phyloP scores from a whole-genome alignment of 352 stramenopile species.

The Stramenopiles sp. region DNA sequence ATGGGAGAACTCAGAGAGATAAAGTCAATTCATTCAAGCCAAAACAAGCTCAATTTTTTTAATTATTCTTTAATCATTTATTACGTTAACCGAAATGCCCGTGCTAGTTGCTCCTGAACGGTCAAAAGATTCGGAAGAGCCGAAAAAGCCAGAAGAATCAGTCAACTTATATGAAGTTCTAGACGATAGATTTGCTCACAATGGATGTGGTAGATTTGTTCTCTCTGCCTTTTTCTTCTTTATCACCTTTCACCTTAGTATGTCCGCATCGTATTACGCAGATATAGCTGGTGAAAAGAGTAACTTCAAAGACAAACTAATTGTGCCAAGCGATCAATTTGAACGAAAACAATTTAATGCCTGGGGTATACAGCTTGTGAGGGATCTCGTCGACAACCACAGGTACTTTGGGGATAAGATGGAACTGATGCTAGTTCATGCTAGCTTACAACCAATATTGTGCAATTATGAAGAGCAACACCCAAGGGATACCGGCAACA shows the following conservation, averaged over 20 bases:
- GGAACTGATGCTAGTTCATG: background rate
- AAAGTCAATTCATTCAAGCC: too few species aligned
- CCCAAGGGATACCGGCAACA: background rate
- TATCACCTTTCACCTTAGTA: background rate
- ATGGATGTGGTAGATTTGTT: background rate
- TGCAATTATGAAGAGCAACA: background rate
- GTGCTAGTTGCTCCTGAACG: too few species aligned
- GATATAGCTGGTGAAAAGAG: background rate
- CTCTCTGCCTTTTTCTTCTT: background rate
- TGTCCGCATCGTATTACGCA: background rate
- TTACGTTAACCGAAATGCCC: too few species aligned
- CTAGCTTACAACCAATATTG: background rate
- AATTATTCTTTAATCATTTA: too few species aligned
- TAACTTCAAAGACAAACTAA: background rate
- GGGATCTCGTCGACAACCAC: background rate
- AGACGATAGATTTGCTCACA: constrained; percentile 8
- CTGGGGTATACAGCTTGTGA: background rate
- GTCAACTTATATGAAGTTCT: constrained; percentile 10
- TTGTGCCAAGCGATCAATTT: background rate
- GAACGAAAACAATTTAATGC: background rate
- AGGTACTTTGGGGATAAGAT: background rate
- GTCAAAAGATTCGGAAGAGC: too few species aligned
- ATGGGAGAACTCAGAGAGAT: too few species aligned
- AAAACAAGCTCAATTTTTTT: too few species aligned
- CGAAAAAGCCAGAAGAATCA: too few species aligned